phyloP scores from a whole-genome alignment of 805 yeast species.

The Hanseniaspora vineae region DNA sequence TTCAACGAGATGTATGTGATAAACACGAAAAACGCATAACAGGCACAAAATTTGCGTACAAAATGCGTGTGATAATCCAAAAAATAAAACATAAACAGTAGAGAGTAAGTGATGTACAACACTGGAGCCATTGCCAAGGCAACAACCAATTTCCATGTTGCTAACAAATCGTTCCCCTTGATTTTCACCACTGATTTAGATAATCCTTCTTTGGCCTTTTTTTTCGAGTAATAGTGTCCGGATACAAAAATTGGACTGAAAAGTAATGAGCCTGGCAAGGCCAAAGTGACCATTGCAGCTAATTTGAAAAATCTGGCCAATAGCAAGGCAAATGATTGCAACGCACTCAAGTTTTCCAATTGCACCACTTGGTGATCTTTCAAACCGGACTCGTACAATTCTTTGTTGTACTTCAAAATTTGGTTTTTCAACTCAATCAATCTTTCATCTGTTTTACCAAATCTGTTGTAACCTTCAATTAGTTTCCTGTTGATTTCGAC shows the following conservation, averaged over 20 bases:
- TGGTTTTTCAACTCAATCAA: constrained; percentile 46
- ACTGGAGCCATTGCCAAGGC: constrained; percentile 83
- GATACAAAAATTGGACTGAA: constrained; percentile 81
- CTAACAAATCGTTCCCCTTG: constrained; percentile 85
- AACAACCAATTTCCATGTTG: constrained; percentile 92
- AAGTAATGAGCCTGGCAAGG: constrained; percentile 79
- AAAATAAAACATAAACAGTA: constrained; percentile 32
- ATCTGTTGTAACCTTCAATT: constrained; percentile 68
- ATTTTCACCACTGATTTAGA: constrained; percentile 83
- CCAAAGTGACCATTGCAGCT: constrained; percentile 41
- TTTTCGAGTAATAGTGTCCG: constrained; percentile 58
- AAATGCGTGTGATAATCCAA: no score
- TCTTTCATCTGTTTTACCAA: constrained; percentile 49
- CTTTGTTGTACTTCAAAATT: constrained; percentile 58
- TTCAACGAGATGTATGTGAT: constrained; percentile 85
- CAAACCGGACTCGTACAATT: constrained; percentile 47
- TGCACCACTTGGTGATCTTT: constrained; percentile 47
- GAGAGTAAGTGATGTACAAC: constrained; percentile 69
- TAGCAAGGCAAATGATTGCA: constrained; percentile 39
- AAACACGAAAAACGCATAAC: constrained; percentile 52
- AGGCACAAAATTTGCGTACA: constrained; percentile 28
- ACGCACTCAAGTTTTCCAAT: constrained; percentile 38
- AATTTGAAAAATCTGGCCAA: constrained; percentile 46
- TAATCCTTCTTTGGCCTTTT: constrained; percentile 66
- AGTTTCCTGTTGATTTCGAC: constrained; percentile 87